Conservation (phyloP, 2,329 filamentous ascomycete species). For the Raffaelea arxii region DNA sequence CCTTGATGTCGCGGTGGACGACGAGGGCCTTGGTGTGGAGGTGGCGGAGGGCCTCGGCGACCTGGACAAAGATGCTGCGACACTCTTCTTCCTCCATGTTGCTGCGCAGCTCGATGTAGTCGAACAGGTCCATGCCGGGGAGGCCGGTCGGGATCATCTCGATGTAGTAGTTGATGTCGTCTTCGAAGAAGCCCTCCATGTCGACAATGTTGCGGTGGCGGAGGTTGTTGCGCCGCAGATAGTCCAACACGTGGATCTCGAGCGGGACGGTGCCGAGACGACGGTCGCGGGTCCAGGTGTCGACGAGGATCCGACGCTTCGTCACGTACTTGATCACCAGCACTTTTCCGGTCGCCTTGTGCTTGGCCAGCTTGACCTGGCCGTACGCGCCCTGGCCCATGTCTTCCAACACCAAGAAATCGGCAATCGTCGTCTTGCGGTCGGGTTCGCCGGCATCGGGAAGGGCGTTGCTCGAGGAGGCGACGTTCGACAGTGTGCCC, state of each 20-base stretch:
- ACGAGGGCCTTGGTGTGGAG: constrained; percentile 84
- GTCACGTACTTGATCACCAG: constrained; percentile 97
- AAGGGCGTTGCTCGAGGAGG: neutral
- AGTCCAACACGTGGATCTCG: constrained; percentile 95
- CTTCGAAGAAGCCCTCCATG: constrained; percentile 67
- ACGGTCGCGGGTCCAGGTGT: constrained; percentile 95
- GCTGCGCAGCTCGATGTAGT: constrained; percentile 92
- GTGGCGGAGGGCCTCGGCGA: constrained; percentile 81
- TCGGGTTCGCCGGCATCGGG: constrained; percentile 3
- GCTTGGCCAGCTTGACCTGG: constrained; percentile 87
- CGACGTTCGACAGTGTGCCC: neutral
- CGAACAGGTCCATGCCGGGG: constrained; percentile 96
- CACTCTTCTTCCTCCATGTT: constrained; percentile 96
- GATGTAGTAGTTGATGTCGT: constrained; percentile 93
- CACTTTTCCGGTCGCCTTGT: constrained; percentile 72
- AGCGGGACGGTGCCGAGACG: constrained; percentile 88
- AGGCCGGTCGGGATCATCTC: constrained; percentile 94
- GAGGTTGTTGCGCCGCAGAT: constrained; percentile 65
- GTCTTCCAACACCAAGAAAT: constrained; percentile 89
- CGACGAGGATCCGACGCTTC: constrained; percentile 89
- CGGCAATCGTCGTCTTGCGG: constrained; percentile 74
- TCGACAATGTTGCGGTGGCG: constrained; percentile 62
- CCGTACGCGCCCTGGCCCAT: constrained; percentile 98
- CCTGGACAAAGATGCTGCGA: constrained; percentile 89
- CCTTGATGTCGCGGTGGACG: constrained; percentile 97